Evolutionary conservation across 2,329 filamentous ascomycete genomes (phyloP), one percentile per base, ranked within the genome.

Genomic region (Alternaria arbusti): DNA sequence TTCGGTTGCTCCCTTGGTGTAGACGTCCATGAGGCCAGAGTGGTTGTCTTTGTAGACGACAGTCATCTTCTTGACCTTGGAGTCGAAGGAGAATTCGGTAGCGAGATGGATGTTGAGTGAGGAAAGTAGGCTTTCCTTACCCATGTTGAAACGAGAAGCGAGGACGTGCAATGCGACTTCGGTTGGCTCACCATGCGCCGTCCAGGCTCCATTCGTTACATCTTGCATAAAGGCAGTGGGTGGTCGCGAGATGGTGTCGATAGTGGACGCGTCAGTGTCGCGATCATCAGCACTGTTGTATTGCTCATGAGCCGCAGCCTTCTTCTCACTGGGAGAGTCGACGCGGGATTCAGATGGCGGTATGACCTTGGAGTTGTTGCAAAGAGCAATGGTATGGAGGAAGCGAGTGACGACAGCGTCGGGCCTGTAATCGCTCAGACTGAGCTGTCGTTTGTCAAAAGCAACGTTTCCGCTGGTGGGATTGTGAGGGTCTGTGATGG

Each of bases 321-420:
- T 70, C 84, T 83, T 67, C 81, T 83, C 25, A 83, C 84, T 61
- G 84, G 86, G 50, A 90, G 82, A 64, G 86, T 79, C 61, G 85
- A 56, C 20, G 17, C 54, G 64, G 4, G 59, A 22, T 5, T 74
- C 70, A n/a, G 63, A 49, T 3, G 68, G 57, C 8, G 74, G 72
- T 26, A 72, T 70, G 13, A 81, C 73, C 57, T 78, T 78, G 23
- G 79, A 77, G 55, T 80, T 72, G 65, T 81, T 81, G 70, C 79
- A 81, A 5, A 81, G 73, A 51, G 79, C 73, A 54, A 81, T 78
- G 0, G 79, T 78, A 30, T 71, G 74, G 17, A 81, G 72, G 62
- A 81, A 80, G 20, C 67, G 72, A 36, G 65, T 60, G 23, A 79
- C 63, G 8, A 60, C 59, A 12, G 69, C 15, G 50, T 70, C 69